Evolutionary conservation across 768 basidiomycete species (phyloP).

Genomic region (Epithele typhae): DNA sequence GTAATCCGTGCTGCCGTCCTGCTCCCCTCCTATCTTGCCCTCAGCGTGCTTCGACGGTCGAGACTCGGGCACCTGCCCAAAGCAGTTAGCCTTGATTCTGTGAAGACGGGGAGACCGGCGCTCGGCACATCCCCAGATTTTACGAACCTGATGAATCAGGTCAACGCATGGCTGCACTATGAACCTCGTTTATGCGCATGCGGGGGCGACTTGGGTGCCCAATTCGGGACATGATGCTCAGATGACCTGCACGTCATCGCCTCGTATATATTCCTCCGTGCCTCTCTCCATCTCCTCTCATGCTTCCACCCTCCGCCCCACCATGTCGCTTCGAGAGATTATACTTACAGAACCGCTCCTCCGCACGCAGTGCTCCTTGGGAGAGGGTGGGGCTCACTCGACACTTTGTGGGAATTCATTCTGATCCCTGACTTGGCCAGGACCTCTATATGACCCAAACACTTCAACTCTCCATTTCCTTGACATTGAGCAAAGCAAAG

Average conservation of each 20-base stretch:
- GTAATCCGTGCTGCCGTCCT: constrained; percentile 5
- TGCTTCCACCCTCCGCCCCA: not conserved
- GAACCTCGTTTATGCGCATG: too few relatives aligned
- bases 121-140: too few relatives aligned
- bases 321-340: constrained; percentile 29
- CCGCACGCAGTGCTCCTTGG: constrained; percentile 45
- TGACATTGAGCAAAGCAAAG: constrained; percentile 57
- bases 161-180: too few relatives aligned
- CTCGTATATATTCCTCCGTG: constrained; percentile 8
- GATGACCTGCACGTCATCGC: constrained; percentile 11
- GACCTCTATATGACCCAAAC: constrained; percentile 56
- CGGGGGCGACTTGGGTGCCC: too few relatives aligned
- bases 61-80: constrained; percentile 5
- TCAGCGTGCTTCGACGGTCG: constrained; percentile 1
- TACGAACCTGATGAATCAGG: too few relatives aligned
- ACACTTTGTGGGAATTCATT: not conserved
- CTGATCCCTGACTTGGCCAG: constrained; percentile 27
- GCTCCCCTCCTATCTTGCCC: too few relatives aligned
- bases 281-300: not conserved
- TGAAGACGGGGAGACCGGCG: too few relatives aligned
- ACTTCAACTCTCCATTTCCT: constrained; percentile 61
- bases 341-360: constrained; percentile 43
- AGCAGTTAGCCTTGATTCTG: not conserved
- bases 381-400: constrained; percentile 45
- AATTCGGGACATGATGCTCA: too few relatives aligned